Evolutionary conservation across 2,329 filamentous ascomycete species (phyloP).

Genomic region (Fusarium stilboides): DNA sequence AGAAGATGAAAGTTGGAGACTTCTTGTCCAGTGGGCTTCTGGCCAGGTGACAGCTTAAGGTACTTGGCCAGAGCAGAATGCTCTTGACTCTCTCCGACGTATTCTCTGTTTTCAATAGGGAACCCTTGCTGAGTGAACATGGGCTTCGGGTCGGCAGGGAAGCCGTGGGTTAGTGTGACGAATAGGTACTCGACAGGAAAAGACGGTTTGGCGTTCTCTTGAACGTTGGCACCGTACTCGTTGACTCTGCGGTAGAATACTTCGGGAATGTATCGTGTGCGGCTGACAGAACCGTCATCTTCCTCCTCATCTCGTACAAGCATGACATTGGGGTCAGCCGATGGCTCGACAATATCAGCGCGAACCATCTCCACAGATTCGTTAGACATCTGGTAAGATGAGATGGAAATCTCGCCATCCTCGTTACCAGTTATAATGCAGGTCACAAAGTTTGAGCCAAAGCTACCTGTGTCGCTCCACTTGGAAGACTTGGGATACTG

Average conservation of each 20-base stretch:
- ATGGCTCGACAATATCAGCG: conserved; percentile 95
- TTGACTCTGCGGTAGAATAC: conserved; percentile 97
- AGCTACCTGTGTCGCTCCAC: conserved; percentile 95
- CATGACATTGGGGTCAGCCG: conserved; percentile 93
- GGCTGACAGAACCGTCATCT: conserved; percentile 77
- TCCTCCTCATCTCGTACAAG: conserved; percentile 94
- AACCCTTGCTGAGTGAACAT: conserved; percentile 83
- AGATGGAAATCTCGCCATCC: conserved; percentile 87
- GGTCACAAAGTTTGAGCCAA: conserved; percentile 97
- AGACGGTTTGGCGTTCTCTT: conserved; percentile 95
- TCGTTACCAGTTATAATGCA: conserved; percentile 96
- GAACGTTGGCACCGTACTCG: conserved; percentile 95
- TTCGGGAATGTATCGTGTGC: conserved; percentile 92
- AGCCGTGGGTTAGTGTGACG: conserved; percentile 95
- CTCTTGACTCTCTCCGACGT: conserved; percentile 89
- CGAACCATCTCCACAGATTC: conserved; percentile 97
- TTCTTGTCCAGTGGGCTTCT: conserved; percentile 74
- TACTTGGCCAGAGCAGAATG: conserved; percentile 76
- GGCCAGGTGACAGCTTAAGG: conserved; percentile 73
- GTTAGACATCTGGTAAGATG: conserved; percentile 95
- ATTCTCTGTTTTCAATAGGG: conserved; percentile 91
- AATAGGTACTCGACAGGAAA: conserved; percentile 98
- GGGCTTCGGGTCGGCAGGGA: conserved; percentile 85
- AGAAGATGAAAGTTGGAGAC: conserved; percentile 96
- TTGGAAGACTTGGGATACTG: conserved; percentile 91